phyloP scores from a whole-genome alignment of 2,329 filamentous ascomycete genomes.

The Chaetomiaceae sp. region DNA sequence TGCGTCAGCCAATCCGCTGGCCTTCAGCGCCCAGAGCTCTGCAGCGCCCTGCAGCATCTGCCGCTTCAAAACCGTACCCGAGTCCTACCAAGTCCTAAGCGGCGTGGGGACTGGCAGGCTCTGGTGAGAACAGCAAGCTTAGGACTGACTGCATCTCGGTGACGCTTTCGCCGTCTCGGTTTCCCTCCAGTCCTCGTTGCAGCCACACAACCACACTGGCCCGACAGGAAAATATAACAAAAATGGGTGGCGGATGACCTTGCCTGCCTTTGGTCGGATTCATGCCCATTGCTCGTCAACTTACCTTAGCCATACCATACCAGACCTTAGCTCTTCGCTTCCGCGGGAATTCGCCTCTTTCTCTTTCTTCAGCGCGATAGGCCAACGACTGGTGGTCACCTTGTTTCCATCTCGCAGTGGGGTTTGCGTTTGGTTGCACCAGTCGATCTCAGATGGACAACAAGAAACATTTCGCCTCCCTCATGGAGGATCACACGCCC shows the following conservation, averaged over 20 bases:
- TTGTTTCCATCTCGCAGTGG: slow-evolving; percentile 8
- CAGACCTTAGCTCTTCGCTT: no score
- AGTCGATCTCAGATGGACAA: slow-evolving; percentile 21
- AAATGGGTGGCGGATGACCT: slow-evolving; percentile 29
- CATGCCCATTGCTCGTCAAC: slow-evolving; percentile 5
- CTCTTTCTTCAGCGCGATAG: neutral
- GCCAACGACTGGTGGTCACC: no score
- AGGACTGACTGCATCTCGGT: slow-evolving; percentile 25
- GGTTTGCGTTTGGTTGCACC: neutral
- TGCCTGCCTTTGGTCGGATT: slow-evolving; percentile 12
- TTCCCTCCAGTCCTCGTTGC: slow-evolving; percentile 9
- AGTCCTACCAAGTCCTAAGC: slow-evolving; percentile 23
- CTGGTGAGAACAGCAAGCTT: slow-evolving; percentile 13
- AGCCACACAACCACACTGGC: slow-evolving; percentile 1
- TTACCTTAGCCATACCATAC: no score
- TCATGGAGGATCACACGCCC: slow-evolving; percentile 25
- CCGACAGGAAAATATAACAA: slow-evolving; percentile 25
- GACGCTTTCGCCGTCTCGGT: slow-evolving; percentile 15
- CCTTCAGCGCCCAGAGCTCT: neutral
- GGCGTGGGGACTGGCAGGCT: slow-evolving; percentile 6
- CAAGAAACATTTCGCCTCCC: slow-evolving; percentile 25
- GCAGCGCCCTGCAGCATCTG: slow-evolving; percentile 14
- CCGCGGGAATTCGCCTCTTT: neutral
- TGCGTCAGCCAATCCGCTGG: slow-evolving; percentile 14
- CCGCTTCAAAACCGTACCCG: slow-evolving; percentile 11